These are phyloP conservation scores for Moesziomyces globuligerus DNA, from an alignment of 1,284 basidiomycete species.

Conservation along the genomic window DNA sequence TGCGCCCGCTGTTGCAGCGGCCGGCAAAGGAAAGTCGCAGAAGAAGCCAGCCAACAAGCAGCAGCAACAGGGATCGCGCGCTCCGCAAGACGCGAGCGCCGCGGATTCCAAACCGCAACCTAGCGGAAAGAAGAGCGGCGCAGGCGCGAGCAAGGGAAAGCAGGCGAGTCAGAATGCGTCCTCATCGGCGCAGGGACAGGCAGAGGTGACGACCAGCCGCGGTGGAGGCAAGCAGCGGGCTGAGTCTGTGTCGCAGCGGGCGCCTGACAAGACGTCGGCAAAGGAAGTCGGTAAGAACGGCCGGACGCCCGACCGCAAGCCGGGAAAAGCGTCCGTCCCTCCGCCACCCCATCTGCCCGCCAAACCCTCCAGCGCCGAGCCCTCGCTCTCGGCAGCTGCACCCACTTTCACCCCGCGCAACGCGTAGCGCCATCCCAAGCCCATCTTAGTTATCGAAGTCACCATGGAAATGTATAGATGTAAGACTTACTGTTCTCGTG, in stretches of 20 bases:
- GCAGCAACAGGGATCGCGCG: constrained; percentile 5
- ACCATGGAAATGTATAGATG: too few species aligned
- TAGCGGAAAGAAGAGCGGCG: constrained; percentile 16
- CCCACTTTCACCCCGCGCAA: constrained; percentile 25
- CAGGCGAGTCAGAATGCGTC: constrained; percentile 1
- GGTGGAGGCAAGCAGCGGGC: constrained; percentile 4
- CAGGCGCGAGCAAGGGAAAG: constrained; percentile 7
- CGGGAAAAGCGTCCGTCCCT: not conserved
- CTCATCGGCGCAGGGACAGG: not conserved
- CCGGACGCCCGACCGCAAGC: constrained; percentile 1
- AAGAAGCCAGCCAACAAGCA: constrained; percentile 21
- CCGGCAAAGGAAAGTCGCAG: constrained; percentile 23
- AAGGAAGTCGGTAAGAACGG: constrained; percentile 4
- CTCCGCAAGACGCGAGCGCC: not conserved
- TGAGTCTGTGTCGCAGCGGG: constrained; percentile 2
- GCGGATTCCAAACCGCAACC: constrained; percentile 17
- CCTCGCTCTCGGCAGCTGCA: constrained; percentile 22
- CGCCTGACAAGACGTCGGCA: constrained; percentile 5
- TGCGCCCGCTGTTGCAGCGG: not conserved
- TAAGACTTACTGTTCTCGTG: too few species aligned
- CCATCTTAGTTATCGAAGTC: too few species aligned
- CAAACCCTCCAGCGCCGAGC: constrained; percentile 1
- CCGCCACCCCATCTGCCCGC: not conserved
- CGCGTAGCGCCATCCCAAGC: too few species aligned
- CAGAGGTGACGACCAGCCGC: not conserved